Evolutionary conservation across 495 filamentous ascomycete genomes (phyloP).

Genomic region (Oidiodendron maius): DNA sequence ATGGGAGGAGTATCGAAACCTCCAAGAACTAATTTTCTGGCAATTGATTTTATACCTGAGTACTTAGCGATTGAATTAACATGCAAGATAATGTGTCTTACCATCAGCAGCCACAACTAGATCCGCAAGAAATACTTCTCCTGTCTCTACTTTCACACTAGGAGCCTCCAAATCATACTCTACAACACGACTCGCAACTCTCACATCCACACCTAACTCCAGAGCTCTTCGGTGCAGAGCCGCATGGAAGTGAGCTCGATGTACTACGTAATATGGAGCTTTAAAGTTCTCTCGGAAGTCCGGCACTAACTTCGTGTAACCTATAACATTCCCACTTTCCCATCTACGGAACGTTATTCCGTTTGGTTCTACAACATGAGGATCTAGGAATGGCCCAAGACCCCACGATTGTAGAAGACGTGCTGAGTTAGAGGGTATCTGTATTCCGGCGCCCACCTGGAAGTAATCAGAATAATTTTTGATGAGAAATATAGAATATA

Average conservation of each 20-base stretch:
- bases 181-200: conserved; percentile 25
- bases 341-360: conserved; percentile 36
- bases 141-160: conserved; percentile 27
- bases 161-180: conserved; percentile 33
- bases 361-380: conserved; percentile 29
- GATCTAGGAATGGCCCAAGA: conserved; percentile 27
- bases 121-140: conserved; percentile 29
- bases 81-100: conserved; percentile 36
- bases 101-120: conserved; percentile 47
- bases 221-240: conserved; percentile 29
- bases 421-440: conserved; percentile 38
- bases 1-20: conserved; percentile 17
- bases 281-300: conserved; percentile 30
- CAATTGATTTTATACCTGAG: conserved; percentile 20
- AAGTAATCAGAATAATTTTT: too few relatives aligned
- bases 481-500: conserved; percentile 8
- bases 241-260: conserved; percentile 39
- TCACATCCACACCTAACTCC: conserved; percentile 29
- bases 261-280: conserved; percentile 35
- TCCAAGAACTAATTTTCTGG: conserved; percentile 23
- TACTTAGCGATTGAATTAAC: too few relatives aligned
- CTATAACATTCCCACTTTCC: conserved; percentile 34
- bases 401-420: conserved; percentile 32
- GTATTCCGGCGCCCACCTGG: conserved; percentile 45
- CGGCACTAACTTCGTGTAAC: conserved; percentile 30